Conservation (phyloP, 768 basidiomycete genomes). For the Tylopilus balloui region DNA sequence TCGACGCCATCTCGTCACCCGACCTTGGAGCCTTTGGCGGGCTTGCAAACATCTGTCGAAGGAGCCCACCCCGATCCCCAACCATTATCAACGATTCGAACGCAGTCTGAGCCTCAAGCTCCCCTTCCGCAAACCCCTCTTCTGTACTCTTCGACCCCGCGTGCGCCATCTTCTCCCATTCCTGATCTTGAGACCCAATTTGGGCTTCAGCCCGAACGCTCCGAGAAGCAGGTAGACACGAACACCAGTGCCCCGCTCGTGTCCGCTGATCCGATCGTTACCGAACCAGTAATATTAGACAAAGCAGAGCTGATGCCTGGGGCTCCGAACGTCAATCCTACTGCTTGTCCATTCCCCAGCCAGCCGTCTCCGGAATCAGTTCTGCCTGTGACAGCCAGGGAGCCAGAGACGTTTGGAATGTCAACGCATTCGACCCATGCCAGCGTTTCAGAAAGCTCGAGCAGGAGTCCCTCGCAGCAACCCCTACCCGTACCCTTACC, state of each 20-base stretch:
- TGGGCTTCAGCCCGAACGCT: background rate
- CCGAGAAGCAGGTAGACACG: background rate
- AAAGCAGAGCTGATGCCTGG: background rate
- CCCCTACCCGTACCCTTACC: constrained; percentile 1
- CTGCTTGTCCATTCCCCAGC: background rate
- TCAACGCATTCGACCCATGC: background rate
- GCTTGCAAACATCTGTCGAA: background rate
- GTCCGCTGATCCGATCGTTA: constrained; percentile 1
- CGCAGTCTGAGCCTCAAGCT: constrained; percentile 1
- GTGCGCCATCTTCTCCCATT: constrained; percentile 5
- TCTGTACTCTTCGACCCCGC: background rate
- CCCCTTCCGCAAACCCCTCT: background rate
- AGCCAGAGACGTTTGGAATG: background rate
- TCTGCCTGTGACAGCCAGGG: background rate
- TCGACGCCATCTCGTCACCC: background rate
- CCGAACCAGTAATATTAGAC: background rate
- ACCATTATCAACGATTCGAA: background rate
- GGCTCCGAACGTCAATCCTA: background rate
- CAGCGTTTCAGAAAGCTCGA: constrained; percentile 2
- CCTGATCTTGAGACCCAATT: constrained; percentile 2
- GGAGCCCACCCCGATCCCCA: background rate
- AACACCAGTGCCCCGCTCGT: background rate
- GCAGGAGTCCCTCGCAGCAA: constrained; percentile 15
- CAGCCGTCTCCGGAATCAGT: constrained; percentile 4
- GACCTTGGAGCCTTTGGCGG: background rate